phyloP scores from a whole-genome alignment of 2,329 filamentous ascomycete genomes.

The Penicillium concentricum region DNA sequence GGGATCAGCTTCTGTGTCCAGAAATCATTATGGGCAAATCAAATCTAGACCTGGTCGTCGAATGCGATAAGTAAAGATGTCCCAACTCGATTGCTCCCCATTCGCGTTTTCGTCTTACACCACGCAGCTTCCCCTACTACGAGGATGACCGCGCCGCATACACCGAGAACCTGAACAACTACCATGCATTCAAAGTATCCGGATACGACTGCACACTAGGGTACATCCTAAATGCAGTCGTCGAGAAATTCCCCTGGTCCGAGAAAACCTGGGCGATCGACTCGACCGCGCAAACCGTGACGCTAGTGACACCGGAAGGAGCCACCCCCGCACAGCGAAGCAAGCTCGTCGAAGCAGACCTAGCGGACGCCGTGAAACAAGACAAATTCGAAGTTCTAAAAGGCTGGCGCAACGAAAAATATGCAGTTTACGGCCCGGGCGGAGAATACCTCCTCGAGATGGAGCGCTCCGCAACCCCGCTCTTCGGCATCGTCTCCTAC shows the following conservation, averaged over 20 bases:
- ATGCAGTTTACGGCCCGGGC: slow-evolving; percentile 68
- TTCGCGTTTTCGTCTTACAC: slow-evolving; percentile 15
- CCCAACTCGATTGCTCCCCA: background rate
- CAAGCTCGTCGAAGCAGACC: slow-evolving; percentile 55
- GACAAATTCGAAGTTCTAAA: slow-evolving; percentile 70
- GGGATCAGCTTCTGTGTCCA: background rate
- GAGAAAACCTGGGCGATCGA: slow-evolving; percentile 62
- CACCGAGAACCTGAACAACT: slow-evolving; percentile 53
- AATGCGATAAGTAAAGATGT: slow-evolving; percentile 53
- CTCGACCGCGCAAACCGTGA: slow-evolving; percentile 60
- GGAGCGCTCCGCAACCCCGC: slow-evolving; percentile 70
- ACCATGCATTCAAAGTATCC: slow-evolving; percentile 66
- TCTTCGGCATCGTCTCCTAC: slow-evolving; percentile 75
- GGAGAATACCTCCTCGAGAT: slow-evolving; percentile 65
- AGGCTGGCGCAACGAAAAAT: slow-evolving; percentile 79
- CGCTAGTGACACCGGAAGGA: slow-evolving; percentile 56
- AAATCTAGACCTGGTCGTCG: slow-evolving; percentile 56
- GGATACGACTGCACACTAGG: slow-evolving; percentile 64
- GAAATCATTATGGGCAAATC: slow-evolving; percentile 37
- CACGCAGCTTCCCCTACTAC: slow-evolving; percentile 71
- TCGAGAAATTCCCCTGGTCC: slow-evolving; percentile 47
- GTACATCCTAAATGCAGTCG: slow-evolving; percentile 54
- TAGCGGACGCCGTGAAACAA: slow-evolving; percentile 67
- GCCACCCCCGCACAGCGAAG: slow-evolving; percentile 64
- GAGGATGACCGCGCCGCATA: slow-evolving; percentile 59